Conservation (phyloP, 1,284 basidiomycete species). For the Sporisorium exsertum region DNA sequence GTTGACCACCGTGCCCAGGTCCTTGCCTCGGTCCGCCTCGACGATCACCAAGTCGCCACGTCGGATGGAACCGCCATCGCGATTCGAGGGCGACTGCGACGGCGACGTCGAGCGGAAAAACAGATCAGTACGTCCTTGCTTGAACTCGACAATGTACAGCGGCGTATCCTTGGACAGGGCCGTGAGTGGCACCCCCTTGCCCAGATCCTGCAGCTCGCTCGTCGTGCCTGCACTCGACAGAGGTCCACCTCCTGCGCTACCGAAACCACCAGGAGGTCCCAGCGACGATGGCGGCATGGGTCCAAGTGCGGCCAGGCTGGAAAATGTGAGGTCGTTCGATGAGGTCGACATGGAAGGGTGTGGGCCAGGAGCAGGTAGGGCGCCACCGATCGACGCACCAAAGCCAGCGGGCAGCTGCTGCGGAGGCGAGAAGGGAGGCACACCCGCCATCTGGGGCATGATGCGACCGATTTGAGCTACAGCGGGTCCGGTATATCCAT, state of each 20-base stretch:
- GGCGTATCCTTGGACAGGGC: conserved; percentile 83
- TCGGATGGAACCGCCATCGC: conserved; percentile 71
- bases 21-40: conserved; percentile 93
- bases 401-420: conserved; percentile 17
- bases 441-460: conserved; percentile 14
- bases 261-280: conserved; percentile 22
- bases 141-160: conserved; percentile 97
- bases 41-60: conserved; percentile 94
- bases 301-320: conserved; percentile 52
- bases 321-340: conserved; percentile 40
- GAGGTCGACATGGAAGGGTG: conserved; percentile 7
- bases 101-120: conserved; percentile 76
- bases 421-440: conserved; percentile 17
- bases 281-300: conserved; percentile 48
- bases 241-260: conserved; percentile 13
- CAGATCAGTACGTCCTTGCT: conserved; percentile 92
- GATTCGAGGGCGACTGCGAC: conserved; percentile 22
- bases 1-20: conserved; percentile 81
- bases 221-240: conserved; percentile 18
- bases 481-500: conserved; percentile 10
- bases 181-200: conserved; percentile 87
- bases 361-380: conserved; percentile 5
- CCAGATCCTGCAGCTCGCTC: conserved; percentile 75
- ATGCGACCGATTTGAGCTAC: conserved; percentile 10
- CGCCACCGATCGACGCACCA: conserved; percentile 4